A percentile compares a stretch with the other conserved stretches of the same genome.
Evolutionary conservation across 257 asterid species (phyloP).

Genomic region (Petunia axillaris): DNA sequence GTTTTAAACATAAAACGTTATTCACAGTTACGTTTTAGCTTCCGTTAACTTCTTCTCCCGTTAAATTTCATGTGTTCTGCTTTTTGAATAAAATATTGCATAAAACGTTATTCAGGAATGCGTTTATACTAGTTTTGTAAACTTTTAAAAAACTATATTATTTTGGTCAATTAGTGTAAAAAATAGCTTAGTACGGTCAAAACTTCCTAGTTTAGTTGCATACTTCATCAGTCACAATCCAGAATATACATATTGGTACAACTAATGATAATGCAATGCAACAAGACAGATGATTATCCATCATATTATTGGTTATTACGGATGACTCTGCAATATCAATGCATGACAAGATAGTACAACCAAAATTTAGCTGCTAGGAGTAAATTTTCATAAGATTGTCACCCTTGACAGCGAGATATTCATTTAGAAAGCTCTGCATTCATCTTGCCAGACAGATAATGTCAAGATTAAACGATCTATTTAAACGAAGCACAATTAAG

Average conservation of each 20-base stretch:
- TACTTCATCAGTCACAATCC: conserved; percentile 1
- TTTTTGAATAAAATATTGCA: no score
- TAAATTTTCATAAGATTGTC: background rate
- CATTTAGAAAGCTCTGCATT: background rate
- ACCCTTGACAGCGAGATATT: background rate
- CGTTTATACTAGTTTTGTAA: no score
- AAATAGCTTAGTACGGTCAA: no score
- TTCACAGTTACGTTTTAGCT: no score
- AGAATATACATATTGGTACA: background rate
- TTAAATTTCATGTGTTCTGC: no score
- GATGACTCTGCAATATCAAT: background rate
- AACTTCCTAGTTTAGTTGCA: background rate
- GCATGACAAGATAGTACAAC: background rate
- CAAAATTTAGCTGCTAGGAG: background rate
- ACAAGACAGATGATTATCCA: background rate
- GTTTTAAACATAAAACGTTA: no score
- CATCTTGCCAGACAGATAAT: background rate
- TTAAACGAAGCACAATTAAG: background rate
- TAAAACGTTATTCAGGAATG: no score
- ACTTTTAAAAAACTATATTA: no score
- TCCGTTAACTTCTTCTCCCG: no score
- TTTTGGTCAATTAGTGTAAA: no score
- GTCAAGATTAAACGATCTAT: background rate
- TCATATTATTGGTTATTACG: conserved; percentile 11
- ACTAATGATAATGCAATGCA: background rate